Conservation (phyloP, 2,329 filamentous ascomycete species). For the Pyrenochaeta sp. region DNA sequence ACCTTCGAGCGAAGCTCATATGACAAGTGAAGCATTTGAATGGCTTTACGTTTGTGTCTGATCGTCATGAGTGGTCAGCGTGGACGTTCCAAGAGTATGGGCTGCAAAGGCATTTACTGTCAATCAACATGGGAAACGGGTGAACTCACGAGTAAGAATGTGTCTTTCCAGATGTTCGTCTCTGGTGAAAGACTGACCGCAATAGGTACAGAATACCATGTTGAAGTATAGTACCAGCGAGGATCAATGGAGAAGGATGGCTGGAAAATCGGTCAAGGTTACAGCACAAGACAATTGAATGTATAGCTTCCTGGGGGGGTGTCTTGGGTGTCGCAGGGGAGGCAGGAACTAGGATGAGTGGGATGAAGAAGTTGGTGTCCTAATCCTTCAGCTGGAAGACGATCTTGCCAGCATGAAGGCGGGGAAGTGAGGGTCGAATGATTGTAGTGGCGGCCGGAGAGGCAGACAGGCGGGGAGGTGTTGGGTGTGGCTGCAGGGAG, state of each 20-base stretch:
- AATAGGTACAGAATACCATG: constrained; percentile 64
- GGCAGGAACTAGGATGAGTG: neutral
- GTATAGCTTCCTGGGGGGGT: no score
- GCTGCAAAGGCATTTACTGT: neutral
- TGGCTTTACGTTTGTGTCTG: constrained; percentile 64
- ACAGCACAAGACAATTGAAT: neutral
- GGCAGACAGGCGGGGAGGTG: constrained; percentile 10
- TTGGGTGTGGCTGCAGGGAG: constrained; percentile 18
- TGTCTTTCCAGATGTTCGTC: constrained; percentile 63
- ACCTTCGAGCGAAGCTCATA: constrained; percentile 64
- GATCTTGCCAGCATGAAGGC: constrained; percentile 21
- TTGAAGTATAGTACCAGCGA: constrained; percentile 20
- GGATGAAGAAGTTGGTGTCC: constrained; percentile 13
- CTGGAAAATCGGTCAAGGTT: neutral
- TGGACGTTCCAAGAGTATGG: constrained; percentile 1
- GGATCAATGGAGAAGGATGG: constrained; percentile 4
- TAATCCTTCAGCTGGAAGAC: constrained; percentile 14
- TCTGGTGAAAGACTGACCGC: constrained; percentile 61
- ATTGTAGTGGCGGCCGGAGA: constrained; percentile 8
- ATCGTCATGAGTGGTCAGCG: constrained; percentile 5
- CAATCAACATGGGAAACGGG: neutral
- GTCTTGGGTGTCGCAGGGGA: no score
- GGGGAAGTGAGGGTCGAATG: constrained; percentile 10
- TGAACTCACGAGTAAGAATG: constrained; percentile 59
- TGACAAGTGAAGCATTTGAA: constrained; percentile 65